Percentiles rank a stretch among this genome's conserved stretches.
phyloP scores from a whole-genome alignment of 2,329 filamentous ascomycete genomes.

The Pyrenophora tritici-repentis region DNA sequence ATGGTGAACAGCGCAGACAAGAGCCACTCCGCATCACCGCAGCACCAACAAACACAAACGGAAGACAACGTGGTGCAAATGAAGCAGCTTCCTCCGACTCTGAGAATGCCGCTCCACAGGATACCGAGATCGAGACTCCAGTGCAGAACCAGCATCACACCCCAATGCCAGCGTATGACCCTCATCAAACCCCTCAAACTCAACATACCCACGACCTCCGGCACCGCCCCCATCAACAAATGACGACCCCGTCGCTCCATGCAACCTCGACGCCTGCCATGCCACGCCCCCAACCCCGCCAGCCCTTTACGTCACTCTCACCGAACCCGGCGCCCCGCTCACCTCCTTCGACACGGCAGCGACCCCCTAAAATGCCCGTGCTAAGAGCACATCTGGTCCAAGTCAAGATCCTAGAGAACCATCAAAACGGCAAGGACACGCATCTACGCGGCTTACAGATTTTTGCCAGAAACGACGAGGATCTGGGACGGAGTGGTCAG shows the following conservation, averaged over 20 bases:
- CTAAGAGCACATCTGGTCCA: conserved; percentile 89
- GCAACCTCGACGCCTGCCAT: conserved; percentile 16
- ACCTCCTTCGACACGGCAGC: conserved; percentile 20
- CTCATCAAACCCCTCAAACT: conserved; percentile 3
- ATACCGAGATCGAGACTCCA: conserved; percentile 7
- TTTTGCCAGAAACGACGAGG: conserved; percentile 59
- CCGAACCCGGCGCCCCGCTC: conserved; percentile 10
- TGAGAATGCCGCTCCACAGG: conserved; percentile 21
- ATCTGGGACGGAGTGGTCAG: not conserved
- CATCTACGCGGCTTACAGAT: conserved; percentile 92
- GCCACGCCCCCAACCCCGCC: conserved; percentile 17
- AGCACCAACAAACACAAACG: not conserved
- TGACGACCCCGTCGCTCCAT: conserved; percentile 9
- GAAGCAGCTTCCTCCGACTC: conserved; percentile 21
- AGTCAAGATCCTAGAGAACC: conserved; percentile 90
- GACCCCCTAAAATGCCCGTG: conserved; percentile 69
- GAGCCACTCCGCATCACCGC: conserved; percentile 1
- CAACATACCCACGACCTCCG: not conserved
- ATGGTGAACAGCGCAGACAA: conserved; percentile 5
- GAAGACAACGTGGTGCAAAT: not conserved
- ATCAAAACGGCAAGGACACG: conserved; percentile 99
- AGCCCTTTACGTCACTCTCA: conserved; percentile 28
- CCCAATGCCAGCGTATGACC: not conserved
- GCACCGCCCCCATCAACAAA: not conserved
- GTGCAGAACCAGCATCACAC: conserved; percentile 10